Percentiles rank a stretch among this genome's conserved stretches.
Conservation (phyloP, 2,329 filamentous ascomycete genomes). For the Parafenestella ontariensis region DNA sequence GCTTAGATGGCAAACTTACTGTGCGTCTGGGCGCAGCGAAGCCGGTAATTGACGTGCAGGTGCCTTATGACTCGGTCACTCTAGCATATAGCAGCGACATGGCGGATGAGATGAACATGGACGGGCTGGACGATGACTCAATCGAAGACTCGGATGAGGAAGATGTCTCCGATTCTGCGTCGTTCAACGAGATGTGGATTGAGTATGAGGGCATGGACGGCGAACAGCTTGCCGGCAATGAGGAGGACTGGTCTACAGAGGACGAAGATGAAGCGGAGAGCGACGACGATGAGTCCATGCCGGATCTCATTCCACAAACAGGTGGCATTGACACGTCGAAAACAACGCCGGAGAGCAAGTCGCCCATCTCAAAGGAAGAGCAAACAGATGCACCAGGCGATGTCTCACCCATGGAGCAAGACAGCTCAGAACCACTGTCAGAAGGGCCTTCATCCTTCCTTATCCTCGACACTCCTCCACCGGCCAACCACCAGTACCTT, state of each 20-base stretch:
- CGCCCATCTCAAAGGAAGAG: conserved; percentile 28
- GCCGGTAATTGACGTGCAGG: conserved; percentile 57
- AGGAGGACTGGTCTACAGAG: conserved; percentile 48
- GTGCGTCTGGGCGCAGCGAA: conserved; percentile 61
- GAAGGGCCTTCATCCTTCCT: conserved; percentile 35
- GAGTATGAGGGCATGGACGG: conserved; percentile 49
- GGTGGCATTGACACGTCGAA: conserved; percentile 41
- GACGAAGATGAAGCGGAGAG: conserved; percentile 39
- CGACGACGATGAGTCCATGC: conserved; percentile 41
- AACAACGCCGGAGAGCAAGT: conserved; percentile 43
- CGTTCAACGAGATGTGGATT: conserved; percentile 47
- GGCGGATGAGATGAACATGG: conserved; percentile 39
- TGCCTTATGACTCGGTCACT: conserved; percentile 58
- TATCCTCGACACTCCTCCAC: conserved; percentile 47
- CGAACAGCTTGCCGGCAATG: conserved; percentile 37
- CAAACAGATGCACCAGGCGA: conserved; percentile 13
- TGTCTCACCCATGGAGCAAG: conserved; percentile 9
- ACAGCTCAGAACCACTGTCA: conserved; percentile 8
- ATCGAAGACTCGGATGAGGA: conserved; percentile 45
- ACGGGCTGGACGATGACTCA: conserved; percentile 36
- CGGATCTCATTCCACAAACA: conserved; percentile 28
- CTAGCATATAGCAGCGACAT: conserved; percentile 57
- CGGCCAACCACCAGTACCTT: conserved; percentile 49
- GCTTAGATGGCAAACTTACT: conserved; percentile 60
- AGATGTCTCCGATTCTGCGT: conserved; percentile 37